Evolutionary conservation across 768 basidiomycete species (phyloP).

Genomic region (Termitomyces sp.): DNA sequence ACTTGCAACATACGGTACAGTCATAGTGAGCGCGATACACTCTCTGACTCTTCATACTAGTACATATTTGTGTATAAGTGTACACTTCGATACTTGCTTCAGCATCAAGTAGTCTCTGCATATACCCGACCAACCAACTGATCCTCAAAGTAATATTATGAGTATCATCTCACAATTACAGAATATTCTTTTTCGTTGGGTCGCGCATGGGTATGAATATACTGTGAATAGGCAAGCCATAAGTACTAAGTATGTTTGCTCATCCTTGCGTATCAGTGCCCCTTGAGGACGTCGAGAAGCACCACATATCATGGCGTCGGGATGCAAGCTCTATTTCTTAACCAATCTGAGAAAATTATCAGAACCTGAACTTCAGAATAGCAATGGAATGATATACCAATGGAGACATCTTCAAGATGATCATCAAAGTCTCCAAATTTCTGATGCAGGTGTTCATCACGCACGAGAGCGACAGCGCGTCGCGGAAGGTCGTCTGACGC

Average conservation of each 20-base stretch:
- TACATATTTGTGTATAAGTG: too few species aligned
- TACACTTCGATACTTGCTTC: too few species aligned
- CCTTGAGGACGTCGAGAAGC: background rate
- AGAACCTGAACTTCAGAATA: constrained; percentile 18
- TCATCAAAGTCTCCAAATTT: constrained; percentile 82
- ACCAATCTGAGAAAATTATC: constrained; percentile 34
- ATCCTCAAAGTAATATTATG: too few species aligned
- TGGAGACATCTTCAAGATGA: constrained; percentile 71
- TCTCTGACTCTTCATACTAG: too few species aligned
- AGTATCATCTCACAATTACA: background rate
- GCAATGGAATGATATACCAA: constrained; percentile 31
- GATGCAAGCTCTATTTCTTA: constrained; percentile 39
- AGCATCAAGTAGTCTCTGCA: too few species aligned
- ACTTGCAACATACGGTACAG: too few species aligned
- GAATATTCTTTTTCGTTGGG: background rate
- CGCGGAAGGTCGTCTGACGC: constrained; percentile 42
- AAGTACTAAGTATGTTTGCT: background rate
- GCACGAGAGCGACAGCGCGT: constrained; percentile 49
- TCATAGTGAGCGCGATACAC: too few species aligned
- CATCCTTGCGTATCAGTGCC: background rate
- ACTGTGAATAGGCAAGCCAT: background rate
- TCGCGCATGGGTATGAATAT: background rate
- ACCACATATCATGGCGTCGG: constrained; percentile 23
- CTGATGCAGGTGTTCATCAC: constrained; percentile 48
- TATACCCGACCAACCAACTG: too few species aligned